Conservation (phyloP, 163 green algal genomes). For the Chlorella variabilis region DNA sequence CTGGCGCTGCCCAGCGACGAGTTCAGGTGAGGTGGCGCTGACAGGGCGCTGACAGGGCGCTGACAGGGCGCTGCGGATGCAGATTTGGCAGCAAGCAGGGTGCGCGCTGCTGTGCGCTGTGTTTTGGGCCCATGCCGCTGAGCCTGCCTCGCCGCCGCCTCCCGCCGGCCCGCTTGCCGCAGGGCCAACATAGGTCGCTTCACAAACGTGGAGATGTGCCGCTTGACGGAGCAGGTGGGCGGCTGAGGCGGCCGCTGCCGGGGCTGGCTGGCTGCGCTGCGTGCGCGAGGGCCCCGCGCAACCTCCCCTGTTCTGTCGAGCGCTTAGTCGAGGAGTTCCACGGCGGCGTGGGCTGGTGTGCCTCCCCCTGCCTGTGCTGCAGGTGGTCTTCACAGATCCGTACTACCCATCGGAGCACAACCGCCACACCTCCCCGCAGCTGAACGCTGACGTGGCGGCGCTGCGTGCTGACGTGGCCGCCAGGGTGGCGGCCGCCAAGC, state of each 20-base stretch:
- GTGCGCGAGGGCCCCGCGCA: too few relatives aligned
- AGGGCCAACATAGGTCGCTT: conserved; percentile 64
- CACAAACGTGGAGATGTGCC: conserved; percentile 91
- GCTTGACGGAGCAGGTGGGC: conserved; percentile 89
- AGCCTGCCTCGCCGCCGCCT: not conserved
- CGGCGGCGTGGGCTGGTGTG: too few relatives aligned
- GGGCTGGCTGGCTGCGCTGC: too few relatives aligned
- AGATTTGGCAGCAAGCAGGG: not conserved
- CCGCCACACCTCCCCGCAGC: conserved; percentile 79
- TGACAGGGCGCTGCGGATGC: not conserved
- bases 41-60: not conserved
- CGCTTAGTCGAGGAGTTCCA: too few relatives aligned
- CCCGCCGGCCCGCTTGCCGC: conserved; percentile 18
- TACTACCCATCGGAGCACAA: conserved; percentile 82
- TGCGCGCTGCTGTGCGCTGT: too few relatives aligned
- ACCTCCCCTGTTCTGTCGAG: too few relatives aligned
- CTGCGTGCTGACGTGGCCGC: conserved; percentile 66
- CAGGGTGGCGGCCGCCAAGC: conserved; percentile 59
- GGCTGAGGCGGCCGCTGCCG: too few relatives aligned
- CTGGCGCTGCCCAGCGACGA: conserved; percentile 68
- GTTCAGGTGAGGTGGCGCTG: conserved; percentile 63
- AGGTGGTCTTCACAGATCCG: conserved; percentile 95
- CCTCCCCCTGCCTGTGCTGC: conserved; percentile 37
- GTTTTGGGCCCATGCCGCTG: too few relatives aligned
- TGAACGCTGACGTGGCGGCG: conserved; percentile 77